Conservation (phyloP, 495 filamentous ascomycete species). For the Podospora tetraspora region DNA sequence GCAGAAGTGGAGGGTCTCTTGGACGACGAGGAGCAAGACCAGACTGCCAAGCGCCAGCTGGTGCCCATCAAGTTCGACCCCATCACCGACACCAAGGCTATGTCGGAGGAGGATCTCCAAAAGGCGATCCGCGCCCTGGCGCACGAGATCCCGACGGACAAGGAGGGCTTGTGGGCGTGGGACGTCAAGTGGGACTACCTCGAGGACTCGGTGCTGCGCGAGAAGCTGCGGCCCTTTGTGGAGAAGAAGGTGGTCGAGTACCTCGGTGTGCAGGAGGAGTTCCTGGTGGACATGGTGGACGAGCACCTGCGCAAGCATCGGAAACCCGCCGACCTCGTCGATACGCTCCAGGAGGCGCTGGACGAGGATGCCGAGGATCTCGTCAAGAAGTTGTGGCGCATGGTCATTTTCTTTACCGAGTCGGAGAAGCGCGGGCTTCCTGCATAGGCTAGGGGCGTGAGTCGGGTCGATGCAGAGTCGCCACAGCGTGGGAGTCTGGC, state of each 20-base stretch:
- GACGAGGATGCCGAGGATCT: slow-evolving; percentile 93
- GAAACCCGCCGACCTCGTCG: slow-evolving; percentile 72
- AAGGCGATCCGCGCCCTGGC: slow-evolving; percentile 76
- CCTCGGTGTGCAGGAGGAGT: slow-evolving; percentile 92
- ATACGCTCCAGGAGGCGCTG: slow-evolving; percentile 79
- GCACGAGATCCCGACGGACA: slow-evolving; percentile 81
- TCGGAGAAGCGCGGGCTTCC: slow-evolving; percentile 86
- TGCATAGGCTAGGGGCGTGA: slow-evolving; percentile 35
- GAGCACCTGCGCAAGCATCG: slow-evolving; percentile 76
- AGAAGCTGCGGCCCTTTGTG: slow-evolving; percentile 90
- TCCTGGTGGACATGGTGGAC: slow-evolving; percentile 88
- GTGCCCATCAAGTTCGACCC: slow-evolving; percentile 89
- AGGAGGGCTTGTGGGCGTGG: slow-evolving; percentile 86
- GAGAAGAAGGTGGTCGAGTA: slow-evolving; percentile 98
- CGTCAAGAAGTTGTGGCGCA: slow-evolving; percentile 95
- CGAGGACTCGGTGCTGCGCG: slow-evolving; percentile 73
- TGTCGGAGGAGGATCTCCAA: slow-evolving; percentile 78
- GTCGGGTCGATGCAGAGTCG: not conserved
- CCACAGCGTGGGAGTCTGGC: not conserved
- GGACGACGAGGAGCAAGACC: slow-evolving; percentile 85
- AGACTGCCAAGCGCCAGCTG: slow-evolving; percentile 68
- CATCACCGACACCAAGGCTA: slow-evolving; percentile 58
- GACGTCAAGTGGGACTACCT: slow-evolving; percentile 91
- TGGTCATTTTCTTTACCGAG: slow-evolving; percentile 98
- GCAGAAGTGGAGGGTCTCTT: slow-evolving; percentile 91